Evolutionary conservation across 2,329 filamentous ascomycete genomes (phyloP).

Genomic region (Pseudopithomyces maydicus): DNA sequence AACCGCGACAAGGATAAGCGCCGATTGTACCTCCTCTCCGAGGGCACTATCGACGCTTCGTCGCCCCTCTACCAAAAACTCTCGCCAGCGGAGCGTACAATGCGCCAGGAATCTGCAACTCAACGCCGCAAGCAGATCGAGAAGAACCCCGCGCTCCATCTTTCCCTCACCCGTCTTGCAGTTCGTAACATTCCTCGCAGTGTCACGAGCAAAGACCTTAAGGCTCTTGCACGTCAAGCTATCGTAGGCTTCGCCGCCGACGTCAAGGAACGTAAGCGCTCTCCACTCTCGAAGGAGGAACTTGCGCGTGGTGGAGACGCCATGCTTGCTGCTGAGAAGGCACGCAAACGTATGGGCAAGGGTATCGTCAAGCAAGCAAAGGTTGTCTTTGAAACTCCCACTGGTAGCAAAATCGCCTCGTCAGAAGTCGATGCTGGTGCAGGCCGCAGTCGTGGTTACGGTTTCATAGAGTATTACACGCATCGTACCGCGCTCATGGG

Average conservation of each 20-base stretch:
- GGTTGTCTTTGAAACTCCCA: conserved; percentile 86
- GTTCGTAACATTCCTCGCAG: conserved; percentile 88
- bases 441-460: conserved; percentile 88
- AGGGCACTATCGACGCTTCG: conserved; percentile 80
- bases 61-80: conserved; percentile 79
- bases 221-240: conserved; percentile 87
- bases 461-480: conserved; percentile 95
- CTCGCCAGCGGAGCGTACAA: conserved; percentile 77
- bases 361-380: conserved; percentile 92
- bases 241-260: conserved; percentile 93
- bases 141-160: conserved; percentile 84
- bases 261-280: conserved; percentile 76
- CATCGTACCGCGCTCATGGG: conserved; percentile 96
- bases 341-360: conserved; percentile 80
- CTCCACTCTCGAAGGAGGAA: conserved; percentile 89
- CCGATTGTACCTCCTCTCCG: conserved; percentile 82
- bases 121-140: conserved; percentile 92
- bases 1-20: conserved; percentile 85
- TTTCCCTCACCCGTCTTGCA: conserved; percentile 88
- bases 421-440: conserved; percentile 70
- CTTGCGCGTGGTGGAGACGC: conserved; percentile 77
- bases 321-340: conserved; percentile 78
- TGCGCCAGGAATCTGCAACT: conserved; percentile 84
- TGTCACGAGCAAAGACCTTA: conserved; percentile 84
- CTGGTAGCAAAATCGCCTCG: conserved; percentile 80